A percentile compares a stretch with the other conserved stretches of the same genome.
These are phyloP conservation scores for Oidium heveae DNA, from an alignment of 2,329 filamentous ascomycete genomes.

Conservation along the genomic window DNA sequence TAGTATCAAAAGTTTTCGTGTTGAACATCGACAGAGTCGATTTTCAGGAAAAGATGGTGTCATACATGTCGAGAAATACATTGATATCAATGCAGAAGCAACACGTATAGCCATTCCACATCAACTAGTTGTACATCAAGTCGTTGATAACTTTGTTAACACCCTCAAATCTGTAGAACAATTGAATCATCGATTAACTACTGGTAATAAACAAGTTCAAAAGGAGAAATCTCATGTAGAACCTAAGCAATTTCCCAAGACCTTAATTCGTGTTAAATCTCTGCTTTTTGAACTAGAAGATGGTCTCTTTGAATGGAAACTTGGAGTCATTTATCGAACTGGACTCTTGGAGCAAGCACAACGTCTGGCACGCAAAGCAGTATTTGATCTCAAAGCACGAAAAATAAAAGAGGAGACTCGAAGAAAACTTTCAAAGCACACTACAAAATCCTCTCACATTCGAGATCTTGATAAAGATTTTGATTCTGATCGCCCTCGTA, in stretches of 20 bases:
- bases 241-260: slow-evolving; percentile 64
- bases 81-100: slow-evolving; percentile 66
- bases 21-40: slow-evolving; percentile 58
- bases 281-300: slow-evolving; percentile 86
- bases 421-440: slow-evolving; percentile 24
- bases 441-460: slow-evolving; percentile 24
- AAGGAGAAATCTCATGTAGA: slow-evolving; percentile 63
- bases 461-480: slow-evolving; percentile 11
- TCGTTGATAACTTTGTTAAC: slow-evolving; percentile 87
- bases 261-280: slow-evolving; percentile 59
- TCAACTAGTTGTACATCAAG: slow-evolving; percentile 65
- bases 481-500: slow-evolving; percentile 7
- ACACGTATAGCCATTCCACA: slow-evolving; percentile 75
- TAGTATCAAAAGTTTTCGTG: slow-evolving; percentile 54
- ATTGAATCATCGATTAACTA: slow-evolving; percentile 78
- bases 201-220: slow-evolving; percentile 68
- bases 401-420: slow-evolving; percentile 46
- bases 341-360: slow-evolving; percentile 79
- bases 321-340: slow-evolving; percentile 78
- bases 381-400: slow-evolving; percentile 68
- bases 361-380: slow-evolving; percentile 68
- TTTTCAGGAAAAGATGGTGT: slow-evolving; percentile 34
- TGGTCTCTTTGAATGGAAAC: slow-evolving; percentile 89
- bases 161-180: slow-evolving; percentile 69
- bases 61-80: slow-evolving; percentile 47